A percentile compares a stretch with the other conserved stretches of the same genome.
Evolutionary conservation across 129 eudicot species (phyloP).

Genomic region (Flaveria trinervia): DNA sequence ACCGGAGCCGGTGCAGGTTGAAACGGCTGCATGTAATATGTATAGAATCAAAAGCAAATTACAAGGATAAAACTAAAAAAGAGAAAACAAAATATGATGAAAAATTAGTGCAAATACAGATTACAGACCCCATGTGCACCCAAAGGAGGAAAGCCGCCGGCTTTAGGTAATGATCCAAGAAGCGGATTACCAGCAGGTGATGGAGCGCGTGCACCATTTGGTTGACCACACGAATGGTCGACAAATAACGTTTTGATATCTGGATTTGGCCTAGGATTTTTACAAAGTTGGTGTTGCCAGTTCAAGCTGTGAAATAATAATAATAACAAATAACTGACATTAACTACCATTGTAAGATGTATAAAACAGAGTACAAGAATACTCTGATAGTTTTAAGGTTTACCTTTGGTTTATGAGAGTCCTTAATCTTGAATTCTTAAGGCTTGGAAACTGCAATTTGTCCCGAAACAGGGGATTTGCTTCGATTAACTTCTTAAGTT

Average conservation of each 20-base stretch:
- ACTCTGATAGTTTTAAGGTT: neutral
- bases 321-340: conserved; percentile 3
- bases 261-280: conserved; percentile 93
- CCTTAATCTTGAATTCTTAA: conserved; percentile 80
- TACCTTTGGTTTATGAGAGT: conserved; percentile 91
- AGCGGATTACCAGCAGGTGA: conserved; percentile 80
- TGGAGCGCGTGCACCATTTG: conserved; percentile 88
- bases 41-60: neutral
- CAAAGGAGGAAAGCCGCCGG: conserved; percentile 86
- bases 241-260: conserved; percentile 90
- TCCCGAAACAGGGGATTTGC: conserved; percentile 91
- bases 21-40: conserved; percentile 55
- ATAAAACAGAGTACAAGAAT: conserved; percentile 1
- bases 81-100: neutral
- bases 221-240: conserved; percentile 91
- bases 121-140: conserved; percentile 86
- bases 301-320: conserved; percentile 54
- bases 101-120: neutral
- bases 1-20: conserved; percentile 70
- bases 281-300: conserved; percentile 96
- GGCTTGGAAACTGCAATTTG: conserved; percentile 79
- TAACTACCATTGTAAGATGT: conserved; percentile 14
- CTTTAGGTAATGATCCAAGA: conserved; percentile 79
- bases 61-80: neutral
- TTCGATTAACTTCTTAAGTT: conserved; percentile 84